These are phyloP conservation scores for Antrodiella citrinella DNA, from an alignment of 768 basidiomycete genomes.

Conservation along the genomic window DNA sequence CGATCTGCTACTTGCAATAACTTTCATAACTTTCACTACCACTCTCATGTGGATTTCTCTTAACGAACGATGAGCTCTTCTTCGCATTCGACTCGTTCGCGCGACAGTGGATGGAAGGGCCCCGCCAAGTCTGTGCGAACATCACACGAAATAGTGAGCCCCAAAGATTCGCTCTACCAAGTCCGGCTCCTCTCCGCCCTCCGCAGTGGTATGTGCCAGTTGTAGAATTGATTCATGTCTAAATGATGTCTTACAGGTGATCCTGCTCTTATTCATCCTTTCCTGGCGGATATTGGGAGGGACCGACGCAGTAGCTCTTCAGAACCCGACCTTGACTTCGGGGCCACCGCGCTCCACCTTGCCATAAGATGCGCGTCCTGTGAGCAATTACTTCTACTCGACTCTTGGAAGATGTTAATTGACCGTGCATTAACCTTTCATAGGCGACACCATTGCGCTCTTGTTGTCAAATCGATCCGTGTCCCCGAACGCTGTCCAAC, in stretches of 20 bases:
- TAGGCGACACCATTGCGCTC: slow-evolving; percentile 60
- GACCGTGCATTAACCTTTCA: too few species aligned
- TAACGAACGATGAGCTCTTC: background rate
- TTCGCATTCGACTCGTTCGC: slow-evolving; percentile 1
- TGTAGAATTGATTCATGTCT: too few species aligned
- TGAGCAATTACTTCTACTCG: slow-evolving; percentile 26
- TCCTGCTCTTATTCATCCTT: slow-evolving; percentile 71
- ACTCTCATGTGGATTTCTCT: slow-evolving; percentile 5
- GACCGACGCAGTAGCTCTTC: slow-evolving; percentile 41
- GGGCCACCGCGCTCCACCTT: slow-evolving; percentile 70
- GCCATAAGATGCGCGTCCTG: slow-evolving; percentile 77
- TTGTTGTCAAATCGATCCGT: slow-evolving; percentile 68
- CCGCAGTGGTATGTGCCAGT: slow-evolving; percentile 30
- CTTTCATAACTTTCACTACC: background rate
- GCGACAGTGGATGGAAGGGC: slow-evolving; percentile 3
- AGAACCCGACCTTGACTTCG: slow-evolving; percentile 49
- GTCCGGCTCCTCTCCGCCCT: slow-evolving; percentile 33
- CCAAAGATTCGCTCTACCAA: slow-evolving; percentile 30
- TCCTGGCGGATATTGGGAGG: slow-evolving; percentile 68
- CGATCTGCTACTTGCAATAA: too few species aligned
- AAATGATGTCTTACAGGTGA: too few species aligned
- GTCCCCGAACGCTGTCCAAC: slow-evolving; percentile 71
- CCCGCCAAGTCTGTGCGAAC: background rate
- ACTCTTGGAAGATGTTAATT: slow-evolving; percentile 2
- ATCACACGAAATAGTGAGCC: slow-evolving; percentile 3